A percentile compares a stretch with the other conserved stretches of the same genome.
These are phyloP conservation scores for Rhynchospora tenuis DNA, from an alignment of 176 grass and related monocot genomes.

Conservation along the genomic window DNA sequence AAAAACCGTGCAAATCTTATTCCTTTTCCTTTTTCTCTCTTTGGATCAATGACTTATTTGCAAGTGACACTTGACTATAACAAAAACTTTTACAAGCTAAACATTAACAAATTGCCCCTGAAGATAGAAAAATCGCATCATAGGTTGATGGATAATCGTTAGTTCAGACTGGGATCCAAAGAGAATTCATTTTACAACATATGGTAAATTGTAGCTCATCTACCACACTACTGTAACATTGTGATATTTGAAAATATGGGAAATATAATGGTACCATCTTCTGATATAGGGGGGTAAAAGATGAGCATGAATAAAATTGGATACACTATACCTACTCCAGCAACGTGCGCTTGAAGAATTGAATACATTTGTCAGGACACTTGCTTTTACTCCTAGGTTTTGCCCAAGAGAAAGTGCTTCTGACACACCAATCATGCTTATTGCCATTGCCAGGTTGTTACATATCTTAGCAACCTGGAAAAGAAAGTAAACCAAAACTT, in stretches of 20 bases:
- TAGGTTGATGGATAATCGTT: background rate
- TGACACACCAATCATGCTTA: slow-evolving; percentile 88
- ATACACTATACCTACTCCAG: slow-evolving; percentile 77
- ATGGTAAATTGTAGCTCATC: background rate
- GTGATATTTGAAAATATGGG: background rate
- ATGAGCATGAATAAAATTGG: slow-evolving; percentile 8
- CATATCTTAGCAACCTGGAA: slow-evolving; percentile 89
- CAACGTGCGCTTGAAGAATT: slow-evolving; percentile 93
- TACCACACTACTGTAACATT: background rate
- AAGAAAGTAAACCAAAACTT: slow-evolving; percentile 13
- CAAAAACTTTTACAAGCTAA: background rate
- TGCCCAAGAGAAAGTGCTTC: slow-evolving; percentile 95
- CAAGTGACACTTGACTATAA: background rate
- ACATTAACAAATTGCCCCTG: background rate
- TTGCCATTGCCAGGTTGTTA: slow-evolving; percentile 93
- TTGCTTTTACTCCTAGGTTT: slow-evolving; percentile 76
- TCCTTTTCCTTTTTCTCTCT: background rate
- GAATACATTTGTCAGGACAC: slow-evolving; percentile 72
- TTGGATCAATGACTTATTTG: background rate
- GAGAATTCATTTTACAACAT: background rate
- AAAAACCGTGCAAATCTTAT: background rate
- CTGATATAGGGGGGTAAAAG: background rate
- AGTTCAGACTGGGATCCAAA: background rate
- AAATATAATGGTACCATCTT: background rate
- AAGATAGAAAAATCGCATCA: background rate